These are phyloP conservation scores for Nicotiana noctiflora DNA, from an alignment of 257 asterid species.

Conservation along the genomic window DNA sequence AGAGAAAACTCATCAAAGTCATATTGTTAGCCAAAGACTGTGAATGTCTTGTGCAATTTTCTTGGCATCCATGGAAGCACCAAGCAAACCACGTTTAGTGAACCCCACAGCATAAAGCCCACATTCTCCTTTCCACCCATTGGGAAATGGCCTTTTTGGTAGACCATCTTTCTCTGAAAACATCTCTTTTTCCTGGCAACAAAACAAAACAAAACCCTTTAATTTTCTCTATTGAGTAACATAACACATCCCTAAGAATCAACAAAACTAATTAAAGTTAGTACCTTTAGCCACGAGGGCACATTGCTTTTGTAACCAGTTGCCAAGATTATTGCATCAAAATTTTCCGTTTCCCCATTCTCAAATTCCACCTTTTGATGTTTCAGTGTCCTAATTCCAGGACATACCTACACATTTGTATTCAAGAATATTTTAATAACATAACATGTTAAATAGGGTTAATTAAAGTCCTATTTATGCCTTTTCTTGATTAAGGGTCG, in stretches of 20 bases:
- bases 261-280: background rate
- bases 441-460: background rate
- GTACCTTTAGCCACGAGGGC: slow-evolving; percentile 62
- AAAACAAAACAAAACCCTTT: background rate
- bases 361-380: slow-evolving; percentile 40
- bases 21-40: background rate
- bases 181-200: slow-evolving; percentile 61
- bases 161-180: slow-evolving; percentile 81
- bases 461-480: background rate
- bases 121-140: slow-evolving; percentile 90
- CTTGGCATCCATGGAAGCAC: slow-evolving; percentile 90
- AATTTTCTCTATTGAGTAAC: background rate
- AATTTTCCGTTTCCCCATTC: slow-evolving; percentile 45
- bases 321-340: slow-evolving; percentile 58
- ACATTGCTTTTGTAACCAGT: slow-evolving; percentile 77
- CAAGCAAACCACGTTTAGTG: slow-evolving; percentile 96
- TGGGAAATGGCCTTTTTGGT: slow-evolving; percentile 83
- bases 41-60: slow-evolving; percentile 66
- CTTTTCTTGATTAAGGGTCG: no score
- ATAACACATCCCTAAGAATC: background rate
- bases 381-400: slow-evolving; percentile 38
- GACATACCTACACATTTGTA: slow-evolving; percentile 32
- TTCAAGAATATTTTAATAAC: background rate
- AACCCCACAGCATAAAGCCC: slow-evolving; percentile 95
- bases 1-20: no score